Evolutionary conservation across 345 rosid species (phyloP), one percentile per base, ranked within the genome.

Genomic region (Populus euphratica): DNA sequence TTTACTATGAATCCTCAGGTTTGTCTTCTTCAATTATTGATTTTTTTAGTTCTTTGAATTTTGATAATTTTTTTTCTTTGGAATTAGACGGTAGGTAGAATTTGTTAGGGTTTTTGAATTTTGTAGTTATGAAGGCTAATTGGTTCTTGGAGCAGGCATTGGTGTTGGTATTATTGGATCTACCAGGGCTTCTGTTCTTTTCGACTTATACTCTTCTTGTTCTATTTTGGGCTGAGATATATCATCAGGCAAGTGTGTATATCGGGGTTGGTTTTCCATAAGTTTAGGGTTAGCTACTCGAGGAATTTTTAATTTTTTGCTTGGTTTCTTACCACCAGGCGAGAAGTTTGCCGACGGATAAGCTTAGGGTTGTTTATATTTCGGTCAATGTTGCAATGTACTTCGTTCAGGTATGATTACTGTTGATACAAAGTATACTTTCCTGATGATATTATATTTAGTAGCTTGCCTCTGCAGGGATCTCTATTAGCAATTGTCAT

Each of bases 171-270:
- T 63, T 91, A 69, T 83, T 94, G 90, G 97, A 94, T 81, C 91
- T 96, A 67, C 98, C 99, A 3, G 97, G 96, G 17, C 89, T 96
- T 29, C 81, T 96, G 67, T 92, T 96, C 79, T 96, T 96, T 89
- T 92, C 99, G 4, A 91, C 98, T 0, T 96, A 91, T 85, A 94
- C 98, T 1, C 84, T 96, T 76, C 94, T 96, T 9, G 98, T 94
- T 73, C 88, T 96, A 56, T 96, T 96, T 79, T 96, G 99, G 99
- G 99, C 99, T 25, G 99, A 96, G 86, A 96, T 96, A 88, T 96
- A 96, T 87, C 98, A 92, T 84, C 98, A 96, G 97, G 99, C 85
- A 85, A 86, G 91, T 79, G 39, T 66, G 38, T 61, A 54, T 33
- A 18, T 44, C 25, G n/a, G 38, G 25, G 13, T 67, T n/a, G 12